Evolutionary conservation across 2,329 filamentous ascomycete species (phyloP), one percentile per base, ranked within the genome.

Genomic region (Corniculantispora saksenae): DNA sequence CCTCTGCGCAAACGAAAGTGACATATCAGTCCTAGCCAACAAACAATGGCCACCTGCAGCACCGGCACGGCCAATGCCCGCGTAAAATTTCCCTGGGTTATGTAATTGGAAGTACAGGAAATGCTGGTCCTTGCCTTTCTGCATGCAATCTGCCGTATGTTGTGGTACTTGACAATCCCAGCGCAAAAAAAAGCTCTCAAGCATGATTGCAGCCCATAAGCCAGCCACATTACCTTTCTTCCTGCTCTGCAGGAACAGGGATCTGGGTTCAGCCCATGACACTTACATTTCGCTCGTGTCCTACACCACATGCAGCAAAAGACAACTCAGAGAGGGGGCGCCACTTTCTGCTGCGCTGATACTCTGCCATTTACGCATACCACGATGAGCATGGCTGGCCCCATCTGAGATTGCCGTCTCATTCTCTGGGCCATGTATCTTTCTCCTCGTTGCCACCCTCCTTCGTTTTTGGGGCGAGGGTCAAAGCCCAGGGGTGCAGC

Each of bases 401-500:
- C 19, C 58, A 53, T 61, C 43, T 53, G 35, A 43, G 47, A 61
- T 61, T 61, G 5, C 29, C 48, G 32, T 9, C 40, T 25, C 17
- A 47, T 58, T 45, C 38, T 43, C 38, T 19, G 15, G 10, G 12
- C 21, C 40, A 47, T 45, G 55, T 45, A 29, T 56, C 32, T 38
- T 35, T 56, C 17, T 8, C 35, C 9, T 57, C 23, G 12, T 29
- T 23, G 38, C 40, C 29, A 23, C 38, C 43, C 29, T 19, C n/a
- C 27, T 9, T 35, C 13, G 19, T 29, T 13, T 17, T 13, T 25
- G 48, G 29, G 8, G 29, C 3, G 29, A 17, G 27, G 35, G 59
- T 45, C 59, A 61, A 61, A 47, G 35, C 48, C 48, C 59, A 61
- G 50, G 59, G 59, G 59, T 23, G 32, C n/a, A 48, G 32, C n/a